phyloP scores from a whole-genome alignment of 768 basidiomycete species.

The Tricholoma terreum region DNA sequence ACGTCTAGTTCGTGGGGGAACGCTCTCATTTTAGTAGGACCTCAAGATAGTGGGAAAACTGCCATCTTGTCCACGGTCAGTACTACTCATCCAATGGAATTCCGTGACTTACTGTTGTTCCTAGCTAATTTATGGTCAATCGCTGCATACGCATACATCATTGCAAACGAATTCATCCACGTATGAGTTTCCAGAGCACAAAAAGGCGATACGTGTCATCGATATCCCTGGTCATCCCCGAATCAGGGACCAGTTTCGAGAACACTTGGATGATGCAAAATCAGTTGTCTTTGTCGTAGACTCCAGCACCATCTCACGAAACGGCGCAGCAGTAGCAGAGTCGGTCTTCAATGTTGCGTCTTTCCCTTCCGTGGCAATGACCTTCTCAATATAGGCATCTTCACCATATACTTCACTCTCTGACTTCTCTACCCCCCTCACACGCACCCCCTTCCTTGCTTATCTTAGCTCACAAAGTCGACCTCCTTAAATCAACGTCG shows the following conservation, averaged over 20 bases:
- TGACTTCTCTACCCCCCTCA: conserved; percentile 73
- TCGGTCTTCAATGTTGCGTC: conserved; percentile 36
- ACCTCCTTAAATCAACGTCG: conserved; percentile 55
- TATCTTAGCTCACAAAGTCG: conserved; percentile 75
- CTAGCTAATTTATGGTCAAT: conserved; percentile 65
- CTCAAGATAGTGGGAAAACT: conserved; percentile 79
- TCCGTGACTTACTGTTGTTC: not conserved
- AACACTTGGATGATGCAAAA: conserved; percentile 59
- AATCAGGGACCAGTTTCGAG: conserved; percentile 68
- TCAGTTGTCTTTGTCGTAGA: conserved; percentile 79
- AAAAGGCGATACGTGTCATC: conserved; percentile 51
- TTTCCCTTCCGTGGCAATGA: not conserved
- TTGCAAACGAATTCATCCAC: conserved; percentile 66
- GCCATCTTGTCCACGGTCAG: conserved; percentile 53
- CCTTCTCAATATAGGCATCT: conserved; percentile 52
- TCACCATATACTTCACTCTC: conserved; percentile 64
- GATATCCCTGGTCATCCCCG: conserved; percentile 88
- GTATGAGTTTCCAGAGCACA: conserved; percentile 39
- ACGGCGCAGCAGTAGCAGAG: conserved; percentile 76
- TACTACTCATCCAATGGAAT: conserved; percentile 3
- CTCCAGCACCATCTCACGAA: conserved; percentile 73
- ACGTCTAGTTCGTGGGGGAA: conserved; percentile 50
- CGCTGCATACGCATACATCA: conserved; percentile 70
- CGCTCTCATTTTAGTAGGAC: conserved; percentile 71
- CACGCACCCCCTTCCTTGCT: conserved; percentile 56